phyloP scores from a whole-genome alignment of 2,329 filamentous ascomycete species.

The Aspergillus texensis region DNA sequence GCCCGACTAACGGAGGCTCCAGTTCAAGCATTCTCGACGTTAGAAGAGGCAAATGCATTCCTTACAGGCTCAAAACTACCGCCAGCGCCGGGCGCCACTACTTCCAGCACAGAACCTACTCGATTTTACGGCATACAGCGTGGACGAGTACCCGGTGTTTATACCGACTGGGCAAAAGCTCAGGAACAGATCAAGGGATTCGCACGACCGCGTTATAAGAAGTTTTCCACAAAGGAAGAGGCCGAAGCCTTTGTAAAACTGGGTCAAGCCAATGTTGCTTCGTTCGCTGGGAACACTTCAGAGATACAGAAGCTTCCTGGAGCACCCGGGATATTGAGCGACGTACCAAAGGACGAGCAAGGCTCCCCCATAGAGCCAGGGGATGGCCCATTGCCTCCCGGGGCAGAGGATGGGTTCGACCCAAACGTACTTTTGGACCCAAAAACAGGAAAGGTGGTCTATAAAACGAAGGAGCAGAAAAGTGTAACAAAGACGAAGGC shows the following conservation, averaged over 20 bases:
- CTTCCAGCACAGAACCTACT: conserved; percentile 40
- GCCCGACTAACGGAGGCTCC: neutral
- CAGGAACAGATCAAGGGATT: conserved; percentile 73
- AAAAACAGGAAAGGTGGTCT: conserved; percentile 55
- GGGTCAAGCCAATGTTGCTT: conserved; percentile 31
- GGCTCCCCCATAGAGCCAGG: conserved; percentile 54
- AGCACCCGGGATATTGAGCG: conserved; percentile 43
- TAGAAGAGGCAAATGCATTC: conserved; percentile 78
- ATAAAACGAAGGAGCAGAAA: conserved; percentile 57
- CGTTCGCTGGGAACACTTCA: conserved; percentile 31
- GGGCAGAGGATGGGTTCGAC: conserved; percentile 65
- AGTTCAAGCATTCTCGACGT: conserved; percentile 80
- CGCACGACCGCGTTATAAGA: conserved; percentile 69
- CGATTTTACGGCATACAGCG: conserved; percentile 64
- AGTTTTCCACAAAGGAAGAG: conserved; percentile 68
- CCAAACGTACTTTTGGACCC: conserved; percentile 58
- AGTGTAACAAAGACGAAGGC: conserved; percentile 48
- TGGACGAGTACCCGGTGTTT: conserved; percentile 63
- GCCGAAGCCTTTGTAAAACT: conserved; percentile 73
- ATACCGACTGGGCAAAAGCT: conserved; percentile 69
- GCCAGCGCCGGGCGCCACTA: conserved; percentile 35
- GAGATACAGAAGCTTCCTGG: conserved; percentile 36
- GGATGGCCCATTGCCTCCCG: conserved; percentile 57
- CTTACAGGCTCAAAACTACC: conserved; percentile 62
- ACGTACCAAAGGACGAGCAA: conserved; percentile 47